Percentiles rank a stretch among this genome's conserved stretches.
phyloP scores from a whole-genome alignment of 2,329 filamentous ascomycete species.

The Fusarium sp. region DNA sequence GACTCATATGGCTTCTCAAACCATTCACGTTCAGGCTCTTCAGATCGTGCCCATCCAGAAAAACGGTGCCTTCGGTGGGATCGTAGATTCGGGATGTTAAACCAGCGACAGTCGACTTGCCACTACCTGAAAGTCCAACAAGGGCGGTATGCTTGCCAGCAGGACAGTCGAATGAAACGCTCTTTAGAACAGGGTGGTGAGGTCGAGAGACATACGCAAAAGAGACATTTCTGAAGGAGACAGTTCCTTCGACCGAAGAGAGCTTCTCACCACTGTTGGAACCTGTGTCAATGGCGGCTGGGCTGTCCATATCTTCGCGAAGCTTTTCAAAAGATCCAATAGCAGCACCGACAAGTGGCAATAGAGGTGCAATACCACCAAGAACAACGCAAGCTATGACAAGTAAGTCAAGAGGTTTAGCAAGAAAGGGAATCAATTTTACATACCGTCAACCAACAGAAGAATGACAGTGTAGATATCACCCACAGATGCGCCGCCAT shows the following conservation, averaged over 20 bases:
- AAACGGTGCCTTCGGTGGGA: constrained; percentile 62
- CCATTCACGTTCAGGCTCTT: constrained; percentile 61
- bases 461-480: constrained; percentile 75
- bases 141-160: constrained; percentile 66
- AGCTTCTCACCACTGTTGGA: constrained; percentile 57
- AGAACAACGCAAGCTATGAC: constrained; percentile 69
- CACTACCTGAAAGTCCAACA: constrained; percentile 70
- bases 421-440: neutral
- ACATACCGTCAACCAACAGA: constrained; percentile 69
- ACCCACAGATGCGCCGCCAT: constrained; percentile 56
- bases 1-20: constrained; percentile 58
- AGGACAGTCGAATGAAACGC: constrained; percentile 62
- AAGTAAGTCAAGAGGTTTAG: constrained; percentile 20
- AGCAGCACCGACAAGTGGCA: constrained; percentile 72
- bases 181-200: constrained; percentile 58
- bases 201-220: constrained; percentile 62
- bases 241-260: constrained; percentile 57
- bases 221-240: constrained; percentile 57
- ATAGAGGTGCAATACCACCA: constrained; percentile 72
- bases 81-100: constrained; percentile 71
- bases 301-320: constrained; percentile 68
- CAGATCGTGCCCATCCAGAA: constrained; percentile 63
- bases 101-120: constrained; percentile 69
- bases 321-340: constrained; percentile 71
- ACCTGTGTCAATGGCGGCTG: constrained; percentile 60